Evolutionary conservation across 2,329 filamentous ascomycete species (phyloP).

Genomic region (Hypoxylon sp.): DNA sequence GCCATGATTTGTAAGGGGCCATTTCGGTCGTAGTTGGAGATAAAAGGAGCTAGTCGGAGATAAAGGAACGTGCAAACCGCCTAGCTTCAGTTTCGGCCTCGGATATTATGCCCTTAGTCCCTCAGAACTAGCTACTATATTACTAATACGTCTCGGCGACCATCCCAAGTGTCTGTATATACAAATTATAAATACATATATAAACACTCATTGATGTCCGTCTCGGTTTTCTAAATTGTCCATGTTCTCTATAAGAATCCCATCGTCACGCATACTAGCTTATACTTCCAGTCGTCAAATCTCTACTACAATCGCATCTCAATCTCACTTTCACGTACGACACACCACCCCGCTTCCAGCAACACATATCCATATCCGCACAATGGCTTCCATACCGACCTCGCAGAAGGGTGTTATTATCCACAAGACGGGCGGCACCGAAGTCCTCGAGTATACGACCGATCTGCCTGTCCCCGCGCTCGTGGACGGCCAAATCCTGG

Average conservation of each 20-base stretch:
- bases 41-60: too few species aligned
- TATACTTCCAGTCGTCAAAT: constrained; percentile 34
- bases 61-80: not conserved
- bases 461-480: constrained; percentile 77
- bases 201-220: not conserved
- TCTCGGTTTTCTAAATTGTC: constrained; percentile 1
- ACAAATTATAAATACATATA: not conserved
- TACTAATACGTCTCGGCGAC: constrained; percentile 14
- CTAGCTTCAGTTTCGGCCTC: too few species aligned
- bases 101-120: too few species aligned
- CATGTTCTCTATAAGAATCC: constrained; percentile 37
- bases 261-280: constrained; percentile 36
- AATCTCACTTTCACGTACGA: constrained; percentile 26
- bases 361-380: constrained; percentile 21
- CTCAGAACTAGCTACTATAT: not conserved
- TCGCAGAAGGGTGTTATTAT: constrained; percentile 81
- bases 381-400: constrained; percentile 62
- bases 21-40: not conserved
- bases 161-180: too few species aligned
- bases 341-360: constrained; percentile 15
- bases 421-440: constrained; percentile 76
- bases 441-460: constrained; percentile 77
- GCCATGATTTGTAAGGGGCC: not conserved
- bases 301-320: constrained; percentile 29
- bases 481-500: constrained; percentile 77